phyloP scores from a whole-genome alignment of 2,329 filamentous ascomycete species.

The Fusarium chaquense region DNA sequence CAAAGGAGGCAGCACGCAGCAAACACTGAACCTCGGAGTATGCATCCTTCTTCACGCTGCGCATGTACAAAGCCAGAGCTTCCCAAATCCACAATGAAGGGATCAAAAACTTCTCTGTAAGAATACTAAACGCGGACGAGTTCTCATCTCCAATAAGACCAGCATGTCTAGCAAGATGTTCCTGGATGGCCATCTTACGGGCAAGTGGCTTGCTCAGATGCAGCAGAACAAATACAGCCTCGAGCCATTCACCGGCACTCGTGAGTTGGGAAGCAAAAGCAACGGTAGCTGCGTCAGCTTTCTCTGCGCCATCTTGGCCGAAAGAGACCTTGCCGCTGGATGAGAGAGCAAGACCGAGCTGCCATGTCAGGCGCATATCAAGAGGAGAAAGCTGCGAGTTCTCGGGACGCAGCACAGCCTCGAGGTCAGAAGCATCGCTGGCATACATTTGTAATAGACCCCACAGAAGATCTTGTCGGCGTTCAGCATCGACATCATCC shows the following conservation, averaged over 20 bases:
- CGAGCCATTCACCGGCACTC: conserved; percentile 73
- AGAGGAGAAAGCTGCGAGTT: conserved; percentile 81
- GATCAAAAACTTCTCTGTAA: conserved; percentile 75
- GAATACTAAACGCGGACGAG: conserved; percentile 66
- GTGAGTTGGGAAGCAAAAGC: conserved; percentile 75
- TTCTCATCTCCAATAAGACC: conserved; percentile 71
- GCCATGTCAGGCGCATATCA: conserved; percentile 84
- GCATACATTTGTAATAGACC: conserved; percentile 86
- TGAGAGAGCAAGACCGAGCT: conserved; percentile 77
- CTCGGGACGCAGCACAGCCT: conserved; percentile 79
- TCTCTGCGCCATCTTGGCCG: conserved; percentile 65
- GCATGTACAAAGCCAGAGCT: conserved; percentile 85
- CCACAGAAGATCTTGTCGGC: conserved; percentile 84
- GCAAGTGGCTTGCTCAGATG: conserved; percentile 75
- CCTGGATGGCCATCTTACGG: conserved; percentile 75
- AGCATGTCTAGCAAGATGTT: conserved; percentile 80
- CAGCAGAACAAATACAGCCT: conserved; percentile 80
- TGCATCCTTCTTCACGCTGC: conserved; percentile 76
- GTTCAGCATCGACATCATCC: conserved; percentile 68
- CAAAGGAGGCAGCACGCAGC: conserved; percentile 78
- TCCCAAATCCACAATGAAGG: conserved; percentile 86
- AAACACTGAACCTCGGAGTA: conserved; percentile 82
- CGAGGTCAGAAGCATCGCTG: conserved; percentile 67
- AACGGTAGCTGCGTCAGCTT: conserved; percentile 74
- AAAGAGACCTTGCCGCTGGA: conserved; percentile 65